Evolutionary conservation across 257 asterid species (phyloP).

Genomic region (Voacanga thouarsii): DNA sequence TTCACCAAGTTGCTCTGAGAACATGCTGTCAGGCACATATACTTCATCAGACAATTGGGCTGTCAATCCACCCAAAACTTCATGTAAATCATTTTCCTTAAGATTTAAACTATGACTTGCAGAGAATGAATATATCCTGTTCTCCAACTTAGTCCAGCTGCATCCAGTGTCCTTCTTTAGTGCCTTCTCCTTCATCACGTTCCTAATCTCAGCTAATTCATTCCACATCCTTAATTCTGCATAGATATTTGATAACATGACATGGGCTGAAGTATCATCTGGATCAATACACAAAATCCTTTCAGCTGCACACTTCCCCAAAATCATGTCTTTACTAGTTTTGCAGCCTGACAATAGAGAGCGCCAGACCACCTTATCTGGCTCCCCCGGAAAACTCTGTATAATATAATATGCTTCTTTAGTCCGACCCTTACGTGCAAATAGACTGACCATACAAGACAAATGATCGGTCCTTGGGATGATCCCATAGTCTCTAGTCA

Average conservation of each 20-base stretch:
- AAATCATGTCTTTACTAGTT: conserved; percentile 40
- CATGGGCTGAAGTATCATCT: conserved; percentile 57
- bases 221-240: conserved; percentile 69
- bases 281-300: conserved; percentile 59
- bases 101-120: conserved; percentile 26
- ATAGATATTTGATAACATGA: conserved; percentile 65
- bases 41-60: conserved; percentile 37
- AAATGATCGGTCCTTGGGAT: conserved; percentile 60
- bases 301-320: conserved; percentile 66
- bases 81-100: conserved; percentile 15
- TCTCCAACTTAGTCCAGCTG: conserved; percentile 61
- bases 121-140: conserved; percentile 30
- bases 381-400: conserved; percentile 31
- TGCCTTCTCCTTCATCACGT: conserved; percentile 49
- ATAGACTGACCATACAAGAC: conserved; percentile 68
- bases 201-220: conserved; percentile 60
- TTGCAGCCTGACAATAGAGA: conserved; percentile 68
- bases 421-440: conserved; percentile 55
- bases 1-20: conserved; percentile 15
- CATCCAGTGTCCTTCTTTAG: conserved; percentile 69
- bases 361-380: conserved; percentile 76
- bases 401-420: conserved; percentile 56
- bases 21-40: conserved; percentile 27
- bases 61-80: conserved; percentile 36
- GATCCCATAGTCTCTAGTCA: conserved; percentile 47